Percentiles rank a stretch among this genome's conserved stretches.
These are phyloP conservation scores for Coemansia sp. DNA, from an alignment of 192 early-diverging fungal species.

Conservation along the genomic window DNA sequence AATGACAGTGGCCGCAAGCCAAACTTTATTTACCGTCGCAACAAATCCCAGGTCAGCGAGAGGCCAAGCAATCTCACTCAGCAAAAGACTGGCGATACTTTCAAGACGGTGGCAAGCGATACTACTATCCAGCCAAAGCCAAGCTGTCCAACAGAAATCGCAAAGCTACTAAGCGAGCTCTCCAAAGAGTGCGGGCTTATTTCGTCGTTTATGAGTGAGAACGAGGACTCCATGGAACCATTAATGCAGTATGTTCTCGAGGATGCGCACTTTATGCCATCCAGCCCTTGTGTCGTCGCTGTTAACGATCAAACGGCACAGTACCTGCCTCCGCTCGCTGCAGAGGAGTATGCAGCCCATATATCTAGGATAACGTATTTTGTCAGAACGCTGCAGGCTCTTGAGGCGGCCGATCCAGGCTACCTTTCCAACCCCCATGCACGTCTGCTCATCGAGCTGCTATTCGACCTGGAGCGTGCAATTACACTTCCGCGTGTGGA, in stretches of 20 bases:
- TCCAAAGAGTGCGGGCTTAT: constrained; percentile 16
- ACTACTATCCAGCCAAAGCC: constrained; percentile 3
- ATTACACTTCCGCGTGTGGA: constrained; percentile 46
- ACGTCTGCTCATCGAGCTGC: constrained; percentile 44
- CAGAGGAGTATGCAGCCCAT: constrained; percentile 39
- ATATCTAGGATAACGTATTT: constrained; percentile 38
- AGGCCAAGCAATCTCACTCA: constrained; percentile 15
- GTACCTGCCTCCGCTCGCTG: constrained; percentile 39
- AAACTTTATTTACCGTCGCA: constrained; percentile 27
- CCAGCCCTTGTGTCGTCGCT: constrained; percentile 5
- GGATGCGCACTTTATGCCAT: constrained; percentile 29
- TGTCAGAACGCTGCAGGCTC: constrained; percentile 37
- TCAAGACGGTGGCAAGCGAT: background rate
- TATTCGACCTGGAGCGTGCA: constrained; percentile 31
- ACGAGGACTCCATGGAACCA: constrained; percentile 19
- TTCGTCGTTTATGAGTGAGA: constrained; percentile 30
- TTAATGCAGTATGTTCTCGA: constrained; percentile 31
- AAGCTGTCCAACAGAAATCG: constrained; percentile 1
- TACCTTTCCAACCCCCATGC: constrained; percentile 36
- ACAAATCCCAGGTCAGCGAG: constrained; percentile 7
- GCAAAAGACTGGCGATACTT: background rate
- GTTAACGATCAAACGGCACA: constrained; percentile 37
- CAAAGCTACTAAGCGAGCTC: constrained; percentile 34
- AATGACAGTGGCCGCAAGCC: constrained; percentile 15
- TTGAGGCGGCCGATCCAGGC: constrained; percentile 39